Percentiles rank a stretch among this genome's conserved stretches.
Conservation (phyloP, 352 stramenopile genomes). For the Phytophthora sansomeana region DNA sequence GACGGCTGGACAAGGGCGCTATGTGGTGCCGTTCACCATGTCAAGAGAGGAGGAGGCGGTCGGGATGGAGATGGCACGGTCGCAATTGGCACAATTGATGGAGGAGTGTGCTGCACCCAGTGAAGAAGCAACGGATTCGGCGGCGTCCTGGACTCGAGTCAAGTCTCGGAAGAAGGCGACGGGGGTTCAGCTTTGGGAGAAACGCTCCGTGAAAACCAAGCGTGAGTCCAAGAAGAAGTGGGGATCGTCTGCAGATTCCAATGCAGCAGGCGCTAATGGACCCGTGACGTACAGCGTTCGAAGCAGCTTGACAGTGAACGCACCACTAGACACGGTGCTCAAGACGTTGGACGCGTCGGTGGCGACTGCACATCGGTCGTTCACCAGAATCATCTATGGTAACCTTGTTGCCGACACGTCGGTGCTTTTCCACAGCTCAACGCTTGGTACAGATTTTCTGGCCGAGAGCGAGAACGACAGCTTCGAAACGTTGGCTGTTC, state of each 20-base stretch:
- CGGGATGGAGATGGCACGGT: constrained; percentile 32
- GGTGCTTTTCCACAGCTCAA: constrained; percentile 73
- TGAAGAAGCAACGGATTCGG: neutral
- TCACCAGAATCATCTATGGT: constrained; percentile 82
- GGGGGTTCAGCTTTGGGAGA: constrained; percentile 62
- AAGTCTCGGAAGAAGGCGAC: constrained; percentile 48
- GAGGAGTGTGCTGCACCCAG: constrained; percentile 36
- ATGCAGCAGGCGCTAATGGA: constrained; percentile 4
- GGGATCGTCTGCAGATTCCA: neutral
- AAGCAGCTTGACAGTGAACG: constrained; percentile 62
- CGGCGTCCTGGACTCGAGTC: constrained; percentile 38
- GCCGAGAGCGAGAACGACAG: constrained; percentile 17
- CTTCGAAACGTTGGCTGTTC: constrained; percentile 64
- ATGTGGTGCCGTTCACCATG: constrained; percentile 63
- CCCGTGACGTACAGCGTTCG: constrained; percentile 57
- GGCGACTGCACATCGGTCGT: constrained; percentile 66
- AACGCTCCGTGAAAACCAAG: constrained; percentile 28
- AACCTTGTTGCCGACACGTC: constrained; percentile 73
- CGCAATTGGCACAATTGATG: constrained; percentile 43
- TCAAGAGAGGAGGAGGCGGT: constrained; percentile 49
- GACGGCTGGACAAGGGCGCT: constrained; percentile 42
- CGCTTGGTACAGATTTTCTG: constrained; percentile 14
- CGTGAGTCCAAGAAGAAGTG: constrained; percentile 26
- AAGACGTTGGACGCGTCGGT: constrained; percentile 67
- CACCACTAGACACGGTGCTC: constrained; percentile 63